phyloP scores from a whole-genome alignment of 495 filamentous ascomycete species.

The Hypoxylon fuscum region DNA sequence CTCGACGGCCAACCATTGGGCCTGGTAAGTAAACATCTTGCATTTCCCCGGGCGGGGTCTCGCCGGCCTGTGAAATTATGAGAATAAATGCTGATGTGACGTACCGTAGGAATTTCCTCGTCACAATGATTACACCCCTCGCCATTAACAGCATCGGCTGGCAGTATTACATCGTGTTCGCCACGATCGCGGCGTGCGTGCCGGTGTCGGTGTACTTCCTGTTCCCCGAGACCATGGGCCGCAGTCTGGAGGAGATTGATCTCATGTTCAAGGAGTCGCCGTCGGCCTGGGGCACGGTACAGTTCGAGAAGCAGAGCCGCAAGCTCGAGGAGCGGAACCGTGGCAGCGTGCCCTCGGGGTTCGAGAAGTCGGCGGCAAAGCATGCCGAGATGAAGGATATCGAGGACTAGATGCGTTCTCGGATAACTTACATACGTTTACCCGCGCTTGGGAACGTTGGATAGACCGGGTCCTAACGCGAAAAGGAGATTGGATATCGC shows the following conservation, averaged over 20 bases:
- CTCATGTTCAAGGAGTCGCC: constrained; percentile 70
- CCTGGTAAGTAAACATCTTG: constrained; percentile 48
- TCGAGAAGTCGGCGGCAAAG: constrained; percentile 54
- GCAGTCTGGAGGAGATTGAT: constrained; percentile 71
- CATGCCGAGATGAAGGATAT: constrained; percentile 2
- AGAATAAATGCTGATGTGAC: constrained; percentile 2
- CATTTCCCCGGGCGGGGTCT: too few relatives aligned
- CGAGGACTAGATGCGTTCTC: constrained; percentile 6
- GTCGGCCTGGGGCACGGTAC: constrained; percentile 66
- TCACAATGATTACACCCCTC: constrained; percentile 57
- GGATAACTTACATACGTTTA: not conserved
- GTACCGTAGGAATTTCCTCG: constrained; percentile 55
- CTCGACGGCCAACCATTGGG: constrained; percentile 61
- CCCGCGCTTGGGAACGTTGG: not conserved
- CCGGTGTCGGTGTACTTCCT: constrained; percentile 64
- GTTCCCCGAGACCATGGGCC: constrained; percentile 64
- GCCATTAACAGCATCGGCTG: constrained; percentile 57
- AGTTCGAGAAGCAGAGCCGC: constrained; percentile 64
- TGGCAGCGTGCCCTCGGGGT: constrained; percentile 57
- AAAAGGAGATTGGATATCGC: constrained; percentile 1
- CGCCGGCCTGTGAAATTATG: not conserved
- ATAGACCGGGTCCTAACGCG: not conserved
- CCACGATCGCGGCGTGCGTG: constrained; percentile 57
- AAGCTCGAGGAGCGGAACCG: constrained; percentile 64
- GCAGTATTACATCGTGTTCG: constrained; percentile 61